Percentiles rank a stretch among this genome's conserved stretches.
These are phyloP conservation scores for Linanthus parryae DNA, from an alignment of 148 eudicot genomes.

Conservation along the genomic window DNA sequence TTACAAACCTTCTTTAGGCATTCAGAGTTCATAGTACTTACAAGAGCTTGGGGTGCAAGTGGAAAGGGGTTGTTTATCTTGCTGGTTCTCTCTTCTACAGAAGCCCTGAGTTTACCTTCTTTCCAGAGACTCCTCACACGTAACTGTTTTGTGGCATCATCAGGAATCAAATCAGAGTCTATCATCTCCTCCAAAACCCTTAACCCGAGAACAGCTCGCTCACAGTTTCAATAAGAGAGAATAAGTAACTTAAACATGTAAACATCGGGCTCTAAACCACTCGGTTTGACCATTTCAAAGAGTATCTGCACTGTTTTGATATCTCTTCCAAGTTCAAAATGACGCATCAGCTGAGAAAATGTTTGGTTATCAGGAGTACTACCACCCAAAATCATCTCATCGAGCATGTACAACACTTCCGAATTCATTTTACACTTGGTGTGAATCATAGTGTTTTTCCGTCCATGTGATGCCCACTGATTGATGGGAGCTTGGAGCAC, in stretches of 20 bases:
- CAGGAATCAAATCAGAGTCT: slow-evolving; percentile 46
- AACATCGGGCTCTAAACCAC: slow-evolving; percentile 69
- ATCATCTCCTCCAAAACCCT: slow-evolving; percentile 84
- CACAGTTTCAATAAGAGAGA: slow-evolving; percentile 60
- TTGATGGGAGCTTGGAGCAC: no score
- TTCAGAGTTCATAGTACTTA: slow-evolving; percentile 45
- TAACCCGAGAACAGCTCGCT: slow-evolving; percentile 69
- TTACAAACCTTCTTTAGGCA: slow-evolving; percentile 50
- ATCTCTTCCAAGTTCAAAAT: slow-evolving; percentile 65
- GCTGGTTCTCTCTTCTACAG: slow-evolving; percentile 60
- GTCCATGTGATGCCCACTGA: no score
- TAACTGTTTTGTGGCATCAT: slow-evolving; percentile 53
- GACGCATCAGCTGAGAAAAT: slow-evolving; percentile 77
- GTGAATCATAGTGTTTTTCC: no score
- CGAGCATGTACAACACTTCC: slow-evolving; percentile 41
- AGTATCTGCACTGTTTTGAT: slow-evolving; percentile 70
- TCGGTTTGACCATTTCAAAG: slow-evolving; percentile 55
- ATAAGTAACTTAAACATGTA: slow-evolving; percentile 65
- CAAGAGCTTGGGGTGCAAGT: slow-evolving; percentile 43
- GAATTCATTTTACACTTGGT: slow-evolving; percentile 66
- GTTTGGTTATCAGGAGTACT: slow-evolving; percentile 71
- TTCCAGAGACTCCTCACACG: slow-evolving; percentile 88
- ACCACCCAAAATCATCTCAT: slow-evolving; percentile 60
- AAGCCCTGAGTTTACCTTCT: slow-evolving; percentile 73
- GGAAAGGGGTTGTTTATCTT: slow-evolving; percentile 34